phyloP scores from a whole-genome alignment of 2,329 filamentous ascomycete species.

The Stylonectria norvegica region DNA sequence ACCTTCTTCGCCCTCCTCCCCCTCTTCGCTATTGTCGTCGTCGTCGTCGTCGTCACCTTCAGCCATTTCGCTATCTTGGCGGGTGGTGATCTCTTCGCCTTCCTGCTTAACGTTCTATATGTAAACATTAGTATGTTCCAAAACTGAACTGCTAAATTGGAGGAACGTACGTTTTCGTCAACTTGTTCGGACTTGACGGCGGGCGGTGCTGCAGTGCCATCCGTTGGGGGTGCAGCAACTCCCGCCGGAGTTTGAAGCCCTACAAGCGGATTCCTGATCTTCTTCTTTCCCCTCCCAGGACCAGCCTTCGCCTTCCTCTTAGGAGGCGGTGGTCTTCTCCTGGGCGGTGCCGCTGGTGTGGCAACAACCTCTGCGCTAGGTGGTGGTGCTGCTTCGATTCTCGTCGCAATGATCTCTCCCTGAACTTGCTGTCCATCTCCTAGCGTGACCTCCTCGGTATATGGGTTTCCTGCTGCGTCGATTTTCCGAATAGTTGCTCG shows the following conservation, averaged over 20 bases:
- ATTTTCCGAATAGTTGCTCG: conserved; percentile 76
- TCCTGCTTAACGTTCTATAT: conserved; percentile 40
- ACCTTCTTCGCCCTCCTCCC: conserved; percentile 46
- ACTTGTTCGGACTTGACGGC: conserved; percentile 36
- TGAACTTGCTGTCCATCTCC: conserved; percentile 75
- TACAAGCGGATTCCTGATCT: conserved; percentile 58
- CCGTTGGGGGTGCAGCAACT: conserved; percentile 33
- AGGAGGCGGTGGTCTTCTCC: conserved; percentile 68
- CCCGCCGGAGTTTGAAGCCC: conserved; percentile 30
- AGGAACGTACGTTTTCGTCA: conserved; percentile 32
- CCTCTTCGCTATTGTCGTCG: conserved; percentile 47
- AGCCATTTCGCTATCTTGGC: conserved; percentile 51
- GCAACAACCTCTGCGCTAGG: conserved; percentile 44
- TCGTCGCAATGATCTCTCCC: conserved; percentile 71
- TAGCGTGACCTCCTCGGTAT: conserved; percentile 79
- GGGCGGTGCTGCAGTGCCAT: conserved; percentile 35
- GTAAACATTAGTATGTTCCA: conserved; percentile 16
- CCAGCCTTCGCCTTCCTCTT: conserved; percentile 76
- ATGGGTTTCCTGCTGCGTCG: conserved; percentile 76
- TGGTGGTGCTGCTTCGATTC: conserved; percentile 49
- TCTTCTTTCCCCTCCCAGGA: conserved; percentile 74
- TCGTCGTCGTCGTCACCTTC: conserved; percentile 49
- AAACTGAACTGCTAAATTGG: background rate
- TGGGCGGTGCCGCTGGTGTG: conserved; percentile 38
- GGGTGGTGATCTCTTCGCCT: conserved; percentile 40